Percentiles rank a stretch among this genome's conserved stretches.
Conservation (phyloP, 148 eudicot genomes). For the Suaeda aralocaspica region DNA sequence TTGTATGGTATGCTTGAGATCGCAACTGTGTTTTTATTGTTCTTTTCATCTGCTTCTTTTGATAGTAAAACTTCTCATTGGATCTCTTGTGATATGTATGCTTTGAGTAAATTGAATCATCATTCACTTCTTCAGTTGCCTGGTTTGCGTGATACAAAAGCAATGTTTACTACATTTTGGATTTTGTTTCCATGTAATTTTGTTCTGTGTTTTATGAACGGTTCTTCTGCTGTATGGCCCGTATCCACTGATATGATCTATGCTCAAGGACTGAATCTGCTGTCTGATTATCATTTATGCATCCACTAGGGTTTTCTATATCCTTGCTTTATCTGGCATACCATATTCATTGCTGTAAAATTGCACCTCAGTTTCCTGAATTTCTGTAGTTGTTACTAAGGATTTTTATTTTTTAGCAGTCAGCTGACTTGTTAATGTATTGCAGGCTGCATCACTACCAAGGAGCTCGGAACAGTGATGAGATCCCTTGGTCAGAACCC, state of each 20-base stretch:
- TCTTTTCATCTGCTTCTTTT: neutral
- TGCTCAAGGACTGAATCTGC: neutral
- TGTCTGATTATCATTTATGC: neutral
- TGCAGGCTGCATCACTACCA: constrained; percentile 75
- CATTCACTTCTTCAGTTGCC: neutral
- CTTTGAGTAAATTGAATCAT: neutral
- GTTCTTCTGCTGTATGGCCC: neutral
- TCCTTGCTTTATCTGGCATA: neutral
- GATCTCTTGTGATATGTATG: neutral
- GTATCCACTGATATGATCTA: neutral
- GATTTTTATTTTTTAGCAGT: neutral
- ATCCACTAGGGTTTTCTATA: neutral
- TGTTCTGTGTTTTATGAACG: neutral
- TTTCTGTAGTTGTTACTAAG: neutral
- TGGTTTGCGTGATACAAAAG: neutral
- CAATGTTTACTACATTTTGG: neutral
- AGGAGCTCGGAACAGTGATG: constrained; percentile 89
- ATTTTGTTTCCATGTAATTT: neutral
- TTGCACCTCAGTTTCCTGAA: neutral
- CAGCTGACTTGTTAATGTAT: neutral
- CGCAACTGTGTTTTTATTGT: neutral
- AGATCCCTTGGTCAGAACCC: constrained; percentile 83
- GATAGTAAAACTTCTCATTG: too few relatives aligned
- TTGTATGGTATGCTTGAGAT: neutral
- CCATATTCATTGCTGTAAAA: neutral